Evolutionary conservation across 768 basidiomycete genomes (phyloP).

Genomic region (Pisolithus microcarpus): DNA sequence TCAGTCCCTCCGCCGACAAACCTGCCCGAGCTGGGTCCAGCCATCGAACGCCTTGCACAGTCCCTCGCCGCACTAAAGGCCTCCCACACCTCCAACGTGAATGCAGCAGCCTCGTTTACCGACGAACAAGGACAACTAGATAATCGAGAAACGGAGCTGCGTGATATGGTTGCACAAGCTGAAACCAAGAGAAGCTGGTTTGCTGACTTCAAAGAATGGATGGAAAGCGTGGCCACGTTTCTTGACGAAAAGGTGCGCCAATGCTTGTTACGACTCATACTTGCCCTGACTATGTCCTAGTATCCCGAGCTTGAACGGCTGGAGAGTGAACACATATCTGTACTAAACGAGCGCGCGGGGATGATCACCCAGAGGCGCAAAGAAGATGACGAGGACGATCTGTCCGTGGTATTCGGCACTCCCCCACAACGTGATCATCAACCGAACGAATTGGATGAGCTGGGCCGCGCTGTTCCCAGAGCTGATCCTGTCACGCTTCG

Average conservation of each 20-base stretch:
- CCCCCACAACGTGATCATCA: conserved; percentile 28
- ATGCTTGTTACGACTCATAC: neutral
- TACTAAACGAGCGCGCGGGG: conserved; percentile 66
- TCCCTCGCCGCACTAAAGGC: conserved; percentile 53
- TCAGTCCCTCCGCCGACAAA: conserved; percentile 61
- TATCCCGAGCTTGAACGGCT: conserved; percentile 72
- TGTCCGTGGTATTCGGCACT: conserved; percentile 59
- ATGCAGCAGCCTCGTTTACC: conserved; percentile 48
- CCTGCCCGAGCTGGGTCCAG: conserved; percentile 57
- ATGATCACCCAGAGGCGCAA: conserved; percentile 62
- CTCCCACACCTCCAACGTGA: conserved; percentile 60
- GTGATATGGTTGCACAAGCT: conserved; percentile 64
- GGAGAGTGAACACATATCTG: conserved; percentile 65
- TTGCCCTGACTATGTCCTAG: conserved; percentile 31
- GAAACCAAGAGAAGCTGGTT: conserved; percentile 84
- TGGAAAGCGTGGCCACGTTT: conserved; percentile 78
- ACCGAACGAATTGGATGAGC: conserved; percentile 48
- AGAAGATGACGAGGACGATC: conserved; percentile 78
- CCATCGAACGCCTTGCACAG: conserved; percentile 54
- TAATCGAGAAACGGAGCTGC: conserved; percentile 62
- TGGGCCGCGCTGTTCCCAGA: conserved; percentile 45
- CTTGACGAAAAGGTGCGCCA: conserved; percentile 73
- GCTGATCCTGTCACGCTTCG: conserved; percentile 40
- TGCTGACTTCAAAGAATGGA: conserved; percentile 66
- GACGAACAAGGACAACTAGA: conserved; percentile 62